phyloP scores from a whole-genome alignment of 2,329 filamentous ascomycete species.

The Colletotrichum lindemuthianum region DNA sequence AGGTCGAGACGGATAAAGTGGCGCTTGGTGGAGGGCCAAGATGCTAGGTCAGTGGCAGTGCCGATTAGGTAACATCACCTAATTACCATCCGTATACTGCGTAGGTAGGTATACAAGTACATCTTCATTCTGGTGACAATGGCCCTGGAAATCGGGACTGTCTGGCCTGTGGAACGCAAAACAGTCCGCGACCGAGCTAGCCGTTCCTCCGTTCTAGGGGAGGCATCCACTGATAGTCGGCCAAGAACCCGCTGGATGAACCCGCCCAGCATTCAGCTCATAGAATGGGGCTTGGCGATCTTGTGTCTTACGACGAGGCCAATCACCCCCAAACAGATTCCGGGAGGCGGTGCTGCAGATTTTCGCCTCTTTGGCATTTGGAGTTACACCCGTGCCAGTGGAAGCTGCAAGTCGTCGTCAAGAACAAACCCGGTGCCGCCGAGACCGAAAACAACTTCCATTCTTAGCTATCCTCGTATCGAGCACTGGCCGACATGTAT shows the following conservation, averaged over 20 bases:
- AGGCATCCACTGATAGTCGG: slow-evolving; percentile 7
- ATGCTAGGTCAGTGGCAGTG: slow-evolving; percentile 19
- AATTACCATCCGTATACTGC: neutral
- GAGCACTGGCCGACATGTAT: slow-evolving; percentile 2
- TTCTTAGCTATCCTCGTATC: slow-evolving; percentile 19
- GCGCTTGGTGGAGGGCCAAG: slow-evolving; percentile 29
- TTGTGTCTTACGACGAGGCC: slow-evolving; percentile 21
- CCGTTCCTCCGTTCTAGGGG: slow-evolving; percentile 21
- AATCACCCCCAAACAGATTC: slow-evolving; percentile 21
- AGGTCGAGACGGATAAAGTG: slow-evolving; percentile 30
- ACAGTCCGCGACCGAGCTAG: slow-evolving; percentile 28
- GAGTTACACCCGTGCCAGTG: slow-evolving; percentile 25
- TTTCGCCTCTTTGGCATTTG: neutral
- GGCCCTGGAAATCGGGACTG: slow-evolving; percentile 22
- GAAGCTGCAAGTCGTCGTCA: slow-evolving; percentile 24
- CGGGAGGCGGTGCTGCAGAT: slow-evolving; percentile 16
- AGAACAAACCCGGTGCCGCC: slow-evolving; percentile 17
- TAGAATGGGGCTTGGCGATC: slow-evolving; percentile 32
- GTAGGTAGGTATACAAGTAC: neutral
- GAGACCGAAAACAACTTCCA: slow-evolving; percentile 15
- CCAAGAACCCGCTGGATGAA: slow-evolving; percentile 12
- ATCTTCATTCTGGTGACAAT: slow-evolving; percentile 2
- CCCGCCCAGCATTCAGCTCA: slow-evolving; percentile 27
- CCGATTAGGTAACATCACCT: slow-evolving; percentile 28
- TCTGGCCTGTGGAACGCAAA: slow-evolving; percentile 33